phyloP scores from a whole-genome alignment of 2,329 filamentous ascomycete species.

The Aspergillus japonicus region DNA sequence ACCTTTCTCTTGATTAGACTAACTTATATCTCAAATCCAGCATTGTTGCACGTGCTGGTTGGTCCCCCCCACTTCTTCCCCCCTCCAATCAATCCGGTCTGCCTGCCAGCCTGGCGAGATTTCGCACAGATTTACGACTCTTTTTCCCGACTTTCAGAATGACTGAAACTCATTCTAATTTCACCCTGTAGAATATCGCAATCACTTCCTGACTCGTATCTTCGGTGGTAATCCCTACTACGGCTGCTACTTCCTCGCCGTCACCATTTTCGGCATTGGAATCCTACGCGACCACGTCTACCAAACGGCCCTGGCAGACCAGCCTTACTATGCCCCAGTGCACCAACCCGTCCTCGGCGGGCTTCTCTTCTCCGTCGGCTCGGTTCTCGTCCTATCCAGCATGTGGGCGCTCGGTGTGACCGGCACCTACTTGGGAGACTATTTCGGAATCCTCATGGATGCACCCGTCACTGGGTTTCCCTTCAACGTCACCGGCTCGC shows the following conservation, averaged over 20 bases:
- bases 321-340: constrained; percentile 74
- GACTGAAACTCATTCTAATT: constrained; percentile 15
- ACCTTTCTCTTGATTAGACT: constrained; percentile 8
- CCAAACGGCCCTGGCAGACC: constrained; percentile 74
- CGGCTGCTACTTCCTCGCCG: constrained; percentile 87
- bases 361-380: constrained; percentile 70
- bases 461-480: constrained; percentile 91
- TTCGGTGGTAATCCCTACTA: constrained; percentile 76
- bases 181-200: constrained; percentile 74
- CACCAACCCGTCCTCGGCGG: constrained; percentile 65
- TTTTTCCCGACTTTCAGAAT: constrained; percentile 7
- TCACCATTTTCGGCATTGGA: constrained; percentile 86
- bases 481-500: constrained; percentile 85
- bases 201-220: constrained; percentile 81
- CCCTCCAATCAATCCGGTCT: constrained; percentile 9
- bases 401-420: constrained; percentile 93
- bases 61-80: constrained; percentile 18
- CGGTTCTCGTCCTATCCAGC: constrained; percentile 79
- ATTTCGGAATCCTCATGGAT: constrained; percentile 98
- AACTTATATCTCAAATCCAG: constrained; percentile 45
- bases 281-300: constrained; percentile 85
- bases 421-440: constrained; percentile 95
- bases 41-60: constrained; percentile 79
- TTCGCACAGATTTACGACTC: background rate
- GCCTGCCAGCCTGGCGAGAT: background rate